Evolutionary conservation across 176 grass and related monocot species (phyloP).

Genomic region (Lolium perenne): DNA sequence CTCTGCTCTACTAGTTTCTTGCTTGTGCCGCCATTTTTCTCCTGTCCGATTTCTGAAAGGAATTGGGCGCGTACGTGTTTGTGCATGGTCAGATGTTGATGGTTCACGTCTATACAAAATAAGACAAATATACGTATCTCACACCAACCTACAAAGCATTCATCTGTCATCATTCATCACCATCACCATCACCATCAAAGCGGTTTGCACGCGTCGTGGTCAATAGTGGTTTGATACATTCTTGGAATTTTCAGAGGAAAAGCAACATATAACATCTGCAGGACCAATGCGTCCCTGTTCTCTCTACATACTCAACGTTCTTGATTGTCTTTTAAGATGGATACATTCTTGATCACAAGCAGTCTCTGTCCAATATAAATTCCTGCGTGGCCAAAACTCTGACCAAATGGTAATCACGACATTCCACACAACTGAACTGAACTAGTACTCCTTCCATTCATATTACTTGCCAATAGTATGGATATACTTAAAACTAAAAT

Average conservation of each 20-base stretch:
- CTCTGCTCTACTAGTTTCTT: not conserved
- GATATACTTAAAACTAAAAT: no score
- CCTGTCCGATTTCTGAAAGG: slow-evolving; percentile 33
- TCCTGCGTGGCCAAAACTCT: not conserved
- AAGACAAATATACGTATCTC: not conserved
- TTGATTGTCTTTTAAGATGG: not conserved
- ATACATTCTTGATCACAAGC: slow-evolving; percentile 1
- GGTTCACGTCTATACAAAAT: not conserved
- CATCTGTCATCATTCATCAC: not conserved
- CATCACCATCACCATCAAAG: not conserved
- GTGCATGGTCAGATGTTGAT: slow-evolving; percentile 10
- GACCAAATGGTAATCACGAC: not conserved
- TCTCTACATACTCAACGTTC: not conserved
- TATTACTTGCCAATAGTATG: no score
- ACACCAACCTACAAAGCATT: slow-evolving; percentile 15
- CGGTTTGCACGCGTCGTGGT: not conserved
- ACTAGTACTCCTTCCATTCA: no score
- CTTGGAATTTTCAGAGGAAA: not conserved
- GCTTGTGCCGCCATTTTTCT: slow-evolving; percentile 13
- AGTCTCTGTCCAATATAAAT: not conserved
- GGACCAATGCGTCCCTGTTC: not conserved
- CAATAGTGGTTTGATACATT: not conserved
- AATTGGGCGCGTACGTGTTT: slow-evolving; percentile 26
- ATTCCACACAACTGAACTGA: not conserved
- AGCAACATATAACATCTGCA: not conserved